phyloP scores from a whole-genome alignment of 1,284 basidiomycete genomes.

The Phellinidium pouzarii region DNA sequence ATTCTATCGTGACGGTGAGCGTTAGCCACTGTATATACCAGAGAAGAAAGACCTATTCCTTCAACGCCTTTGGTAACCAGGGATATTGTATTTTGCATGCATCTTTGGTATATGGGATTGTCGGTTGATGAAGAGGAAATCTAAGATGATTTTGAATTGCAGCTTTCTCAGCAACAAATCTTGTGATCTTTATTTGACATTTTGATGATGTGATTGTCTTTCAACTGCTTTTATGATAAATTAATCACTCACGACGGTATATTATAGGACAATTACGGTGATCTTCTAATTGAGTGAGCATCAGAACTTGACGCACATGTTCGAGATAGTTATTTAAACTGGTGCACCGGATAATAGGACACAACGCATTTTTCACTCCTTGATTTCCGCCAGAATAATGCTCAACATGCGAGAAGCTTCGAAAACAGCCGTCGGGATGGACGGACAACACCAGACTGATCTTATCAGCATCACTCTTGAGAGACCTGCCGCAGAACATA shows the following conservation, averaged over 20 bases:
- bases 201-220: not conserved
- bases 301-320: not conserved
- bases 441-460: not conserved
- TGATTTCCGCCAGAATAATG: not conserved
- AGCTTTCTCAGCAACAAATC: not conserved
- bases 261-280: not conserved
- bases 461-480: not conserved
- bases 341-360: not conserved
- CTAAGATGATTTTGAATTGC: not conserved
- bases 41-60: not conserved
- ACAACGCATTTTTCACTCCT: not conserved
- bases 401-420: not conserved
- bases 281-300: not conserved
- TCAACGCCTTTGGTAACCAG: not conserved
- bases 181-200: not conserved
- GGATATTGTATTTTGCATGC: not conserved
- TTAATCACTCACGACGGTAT: not conserved
- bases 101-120: not conserved
- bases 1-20: conserved; percentile 6
- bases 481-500: not conserved
- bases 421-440: too few relatives aligned
- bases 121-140: not conserved
- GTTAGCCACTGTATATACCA: not conserved
- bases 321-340: not conserved
- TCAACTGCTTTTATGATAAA: not conserved